A percentile compares a stretch with the other conserved stretches of the same genome.
Evolutionary conservation across 805 yeast species (phyloP).

Genomic region (Pichia gijzeniarum): DNA sequence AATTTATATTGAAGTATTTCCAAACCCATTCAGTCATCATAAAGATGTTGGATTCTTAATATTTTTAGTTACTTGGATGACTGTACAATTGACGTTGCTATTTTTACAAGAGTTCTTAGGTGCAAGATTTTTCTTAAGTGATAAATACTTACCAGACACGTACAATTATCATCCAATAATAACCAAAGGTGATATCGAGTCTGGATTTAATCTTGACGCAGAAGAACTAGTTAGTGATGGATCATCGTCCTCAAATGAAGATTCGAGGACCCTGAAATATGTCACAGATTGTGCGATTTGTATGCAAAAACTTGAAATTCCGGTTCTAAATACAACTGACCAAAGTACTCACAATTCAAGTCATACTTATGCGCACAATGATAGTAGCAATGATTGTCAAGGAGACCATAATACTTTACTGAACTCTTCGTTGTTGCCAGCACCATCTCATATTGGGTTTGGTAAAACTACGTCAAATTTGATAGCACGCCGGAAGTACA

Average conservation of each 20-base stretch:
- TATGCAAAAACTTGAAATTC: conserved; percentile 70
- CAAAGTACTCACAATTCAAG: no score
- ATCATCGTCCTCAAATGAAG: conserved; percentile 17
- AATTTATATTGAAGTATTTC: conserved; percentile 40
- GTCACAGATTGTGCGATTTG: conserved; percentile 82
- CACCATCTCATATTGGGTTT: conserved; percentile 5
- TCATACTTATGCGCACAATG: no score
- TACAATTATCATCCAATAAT: conserved; percentile 77
- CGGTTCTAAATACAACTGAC: conserved; percentile 29
- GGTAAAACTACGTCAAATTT: conserved; percentile 18
- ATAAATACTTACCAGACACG: conserved; percentile 66
- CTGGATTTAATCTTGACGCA: conserved; percentile 44
- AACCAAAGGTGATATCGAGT: conserved; percentile 52
- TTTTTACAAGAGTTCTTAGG: conserved; percentile 64
- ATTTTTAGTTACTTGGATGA: conserved; percentile 47
- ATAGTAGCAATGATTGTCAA: conserved; percentile 8
- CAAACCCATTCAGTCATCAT: conserved; percentile 69
- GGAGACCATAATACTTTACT: neutral
- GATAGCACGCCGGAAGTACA: conserved; percentile 41
- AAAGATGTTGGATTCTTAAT: conserved; percentile 46
- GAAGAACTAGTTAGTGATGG: conserved; percentile 13
- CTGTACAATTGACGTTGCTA: conserved; percentile 51
- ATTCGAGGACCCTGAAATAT: conserved; percentile 32
- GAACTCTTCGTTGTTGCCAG: neutral
- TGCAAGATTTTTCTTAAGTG: conserved; percentile 78